These are phyloP conservation scores for Lolium rigidum DNA, from an alignment of 176 grass and related monocot genomes.

Conservation along the genomic window DNA sequence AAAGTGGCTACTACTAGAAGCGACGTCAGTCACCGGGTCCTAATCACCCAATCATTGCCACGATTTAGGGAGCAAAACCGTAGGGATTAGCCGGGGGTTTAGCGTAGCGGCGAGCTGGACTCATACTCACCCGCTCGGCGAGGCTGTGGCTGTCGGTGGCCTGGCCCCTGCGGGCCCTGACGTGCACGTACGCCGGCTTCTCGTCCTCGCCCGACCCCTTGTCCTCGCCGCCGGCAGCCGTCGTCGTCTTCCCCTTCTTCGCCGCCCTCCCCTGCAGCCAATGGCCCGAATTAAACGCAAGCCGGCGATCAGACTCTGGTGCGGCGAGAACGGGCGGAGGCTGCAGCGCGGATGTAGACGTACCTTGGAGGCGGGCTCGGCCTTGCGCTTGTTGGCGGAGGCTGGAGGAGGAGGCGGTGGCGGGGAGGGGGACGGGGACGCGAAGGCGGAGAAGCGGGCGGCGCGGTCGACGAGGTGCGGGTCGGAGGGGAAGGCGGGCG, in stretches of 20 bases:
- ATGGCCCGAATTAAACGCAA: background rate
- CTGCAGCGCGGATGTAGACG: background rate
- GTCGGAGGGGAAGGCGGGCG: constrained; percentile 68
- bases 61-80: constrained; percentile 5
- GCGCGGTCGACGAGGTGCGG: constrained; percentile 62
- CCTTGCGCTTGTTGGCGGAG: constrained; percentile 59
- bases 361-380: constrained; percentile 51
- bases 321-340: background rate
- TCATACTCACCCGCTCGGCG: constrained; percentile 69
- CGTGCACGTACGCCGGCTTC: constrained; percentile 83
- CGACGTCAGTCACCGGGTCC: constrained; percentile 36
- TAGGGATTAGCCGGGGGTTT: background rate
- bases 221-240: constrained; percentile 39
- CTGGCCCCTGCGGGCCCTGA: constrained; percentile 71
- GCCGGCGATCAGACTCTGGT: background rate
- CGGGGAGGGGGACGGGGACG: constrained; percentile 37
- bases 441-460: constrained; percentile 63
- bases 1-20: constrained; percentile 24
- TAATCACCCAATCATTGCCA: constrained; percentile 60
- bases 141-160: constrained; percentile 93
- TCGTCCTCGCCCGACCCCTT: constrained; percentile 50
- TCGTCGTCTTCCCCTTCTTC: constrained; percentile 66
- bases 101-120: background rate
- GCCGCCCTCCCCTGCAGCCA: constrained; percentile 44
- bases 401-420: constrained; percentile 23